These are phyloP conservation scores for Starmera dryadoides DNA, from an alignment of 805 yeast species.

Conservation along the genomic window DNA sequence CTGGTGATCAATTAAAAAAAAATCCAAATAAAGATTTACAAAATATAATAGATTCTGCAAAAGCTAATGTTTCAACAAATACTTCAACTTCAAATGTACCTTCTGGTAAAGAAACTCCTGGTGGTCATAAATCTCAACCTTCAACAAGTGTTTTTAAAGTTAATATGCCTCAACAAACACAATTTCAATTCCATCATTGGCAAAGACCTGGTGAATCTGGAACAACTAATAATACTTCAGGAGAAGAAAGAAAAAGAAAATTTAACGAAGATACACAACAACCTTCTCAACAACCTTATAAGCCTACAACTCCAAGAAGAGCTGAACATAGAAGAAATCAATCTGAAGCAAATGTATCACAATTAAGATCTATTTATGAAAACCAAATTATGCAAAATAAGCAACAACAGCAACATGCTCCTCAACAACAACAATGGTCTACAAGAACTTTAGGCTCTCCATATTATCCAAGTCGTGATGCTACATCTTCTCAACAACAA, in stretches of 20 bases:
- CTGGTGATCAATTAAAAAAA: slow-evolving; percentile 1
- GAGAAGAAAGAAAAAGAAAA: slow-evolving; percentile 5
- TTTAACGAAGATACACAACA: slow-evolving; percentile 3
- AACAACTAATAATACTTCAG: neutral
- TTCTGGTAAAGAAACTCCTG: too few species aligned
- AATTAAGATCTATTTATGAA: slow-evolving; percentile 17
- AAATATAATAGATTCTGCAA: neutral
- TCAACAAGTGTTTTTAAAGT: slow-evolving; percentile 21
- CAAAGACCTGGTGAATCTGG: slow-evolving; percentile 14
- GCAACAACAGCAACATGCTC: slow-evolving; percentile 3
- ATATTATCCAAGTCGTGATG: slow-evolving; percentile 1
- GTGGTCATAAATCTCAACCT: neutral
- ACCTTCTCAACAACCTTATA: neutral
- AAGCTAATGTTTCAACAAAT: neutral
- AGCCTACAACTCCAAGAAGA: slow-evolving; percentile 2
- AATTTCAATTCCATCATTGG: slow-evolving; percentile 24
- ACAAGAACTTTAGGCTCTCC: slow-evolving; percentile 2
- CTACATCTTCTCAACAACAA: neutral
- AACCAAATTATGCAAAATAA: slow-evolving; percentile 5
- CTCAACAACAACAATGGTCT: slow-evolving; percentile 3
- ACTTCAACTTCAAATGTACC: neutral
- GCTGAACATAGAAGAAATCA: slow-evolving; percentile 19
- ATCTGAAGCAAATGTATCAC: slow-evolving; percentile 21
- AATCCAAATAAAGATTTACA: neutral
- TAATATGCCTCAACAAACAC: slow-evolving; percentile 19